Conservation (phyloP, 805 yeast genomes). For the Candida suzukii region DNA sequence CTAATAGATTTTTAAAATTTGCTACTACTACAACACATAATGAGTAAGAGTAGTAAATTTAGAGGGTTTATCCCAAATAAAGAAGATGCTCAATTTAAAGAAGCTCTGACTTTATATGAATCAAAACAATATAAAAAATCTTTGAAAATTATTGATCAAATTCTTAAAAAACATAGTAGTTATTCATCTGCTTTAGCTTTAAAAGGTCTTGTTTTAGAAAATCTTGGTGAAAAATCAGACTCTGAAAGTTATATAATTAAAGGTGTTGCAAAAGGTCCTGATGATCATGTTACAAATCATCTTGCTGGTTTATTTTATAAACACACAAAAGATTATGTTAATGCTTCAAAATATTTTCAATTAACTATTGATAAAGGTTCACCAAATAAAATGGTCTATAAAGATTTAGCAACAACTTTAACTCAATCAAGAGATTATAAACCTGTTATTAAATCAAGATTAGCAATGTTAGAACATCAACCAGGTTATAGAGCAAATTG, state of each 20-base stretch:
- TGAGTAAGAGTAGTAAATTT: background rate
- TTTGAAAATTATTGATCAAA: slow-evolving; percentile 63
- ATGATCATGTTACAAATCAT: slow-evolving; percentile 72
- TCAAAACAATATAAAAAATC: slow-evolving; percentile 82
- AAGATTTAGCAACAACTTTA: slow-evolving; percentile 78
- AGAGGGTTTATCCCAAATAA: slow-evolving; percentile 25
- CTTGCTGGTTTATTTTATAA: slow-evolving; percentile 81
- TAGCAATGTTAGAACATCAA: slow-evolving; percentile 58
- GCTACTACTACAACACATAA: background rate
- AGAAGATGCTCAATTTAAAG: slow-evolving; percentile 71
- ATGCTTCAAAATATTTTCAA: slow-evolving; percentile 73
- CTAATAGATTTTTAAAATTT: too few species aligned
- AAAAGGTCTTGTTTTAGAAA: slow-evolving; percentile 66
- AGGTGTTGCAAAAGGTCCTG: slow-evolving; percentile 53
- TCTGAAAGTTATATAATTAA: slow-evolving; percentile 54
- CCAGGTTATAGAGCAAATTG: slow-evolving; percentile 86
- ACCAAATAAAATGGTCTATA: slow-evolving; percentile 66
- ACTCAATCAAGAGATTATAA: slow-evolving; percentile 73
- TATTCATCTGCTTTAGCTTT: slow-evolving; percentile 80
- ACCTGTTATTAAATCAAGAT: slow-evolving; percentile 55
- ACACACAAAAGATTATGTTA: slow-evolving; percentile 57
- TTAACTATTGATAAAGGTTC: slow-evolving; percentile 74
- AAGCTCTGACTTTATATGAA: slow-evolving; percentile 80
- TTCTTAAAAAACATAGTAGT: slow-evolving; percentile 65
- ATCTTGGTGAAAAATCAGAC: slow-evolving; percentile 52